Conservation (phyloP, 129 eudicot genomes). For the Chrysanthemum lavandulifolium region DNA sequence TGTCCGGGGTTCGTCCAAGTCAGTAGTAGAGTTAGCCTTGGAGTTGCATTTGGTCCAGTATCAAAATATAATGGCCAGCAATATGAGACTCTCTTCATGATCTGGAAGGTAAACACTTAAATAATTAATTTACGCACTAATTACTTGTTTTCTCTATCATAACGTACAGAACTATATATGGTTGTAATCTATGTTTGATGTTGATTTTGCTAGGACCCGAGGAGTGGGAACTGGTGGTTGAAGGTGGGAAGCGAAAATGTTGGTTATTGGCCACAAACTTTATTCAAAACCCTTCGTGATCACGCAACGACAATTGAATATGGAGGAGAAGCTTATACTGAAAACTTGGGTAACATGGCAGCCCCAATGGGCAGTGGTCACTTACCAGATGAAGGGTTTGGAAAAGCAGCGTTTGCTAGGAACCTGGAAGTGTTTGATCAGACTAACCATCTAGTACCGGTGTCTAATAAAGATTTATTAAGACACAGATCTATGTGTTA, state of each 20-base stretch:
- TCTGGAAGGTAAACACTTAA: slow-evolving; percentile 65
- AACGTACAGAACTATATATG: background rate
- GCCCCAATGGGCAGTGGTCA: slow-evolving; percentile 92
- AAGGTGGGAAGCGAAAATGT: background rate
- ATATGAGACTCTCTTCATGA: slow-evolving; percentile 56
- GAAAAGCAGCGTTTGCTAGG: slow-evolving; percentile 60
- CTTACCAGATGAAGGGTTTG: slow-evolving; percentile 70
- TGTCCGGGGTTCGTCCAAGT: slow-evolving; percentile 92
- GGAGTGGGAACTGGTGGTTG: slow-evolving; percentile 83
- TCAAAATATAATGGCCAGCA: slow-evolving; percentile 68
- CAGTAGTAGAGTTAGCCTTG: slow-evolving; percentile 53
- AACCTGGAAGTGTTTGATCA: slow-evolving; percentile 68
- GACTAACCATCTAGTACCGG: slow-evolving; percentile 46
- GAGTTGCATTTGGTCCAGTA: slow-evolving; percentile 72
- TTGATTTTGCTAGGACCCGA: slow-evolving; percentile 49
- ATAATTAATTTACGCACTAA: no score
- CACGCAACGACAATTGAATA: slow-evolving; percentile 66
- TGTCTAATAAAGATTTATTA: slow-evolving; percentile 38
- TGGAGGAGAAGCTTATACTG: slow-evolving; percentile 60
- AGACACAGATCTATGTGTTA: slow-evolving; percentile 74
- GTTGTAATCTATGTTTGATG: background rate
- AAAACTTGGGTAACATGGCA: slow-evolving; percentile 37
- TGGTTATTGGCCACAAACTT: slow-evolving; percentile 74
- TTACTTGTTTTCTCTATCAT: background rate
- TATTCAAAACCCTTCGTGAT: slow-evolving; percentile 53